phyloP scores from a whole-genome alignment of 352 stramenopile species.

The Elongisporangium senticosum region DNA sequence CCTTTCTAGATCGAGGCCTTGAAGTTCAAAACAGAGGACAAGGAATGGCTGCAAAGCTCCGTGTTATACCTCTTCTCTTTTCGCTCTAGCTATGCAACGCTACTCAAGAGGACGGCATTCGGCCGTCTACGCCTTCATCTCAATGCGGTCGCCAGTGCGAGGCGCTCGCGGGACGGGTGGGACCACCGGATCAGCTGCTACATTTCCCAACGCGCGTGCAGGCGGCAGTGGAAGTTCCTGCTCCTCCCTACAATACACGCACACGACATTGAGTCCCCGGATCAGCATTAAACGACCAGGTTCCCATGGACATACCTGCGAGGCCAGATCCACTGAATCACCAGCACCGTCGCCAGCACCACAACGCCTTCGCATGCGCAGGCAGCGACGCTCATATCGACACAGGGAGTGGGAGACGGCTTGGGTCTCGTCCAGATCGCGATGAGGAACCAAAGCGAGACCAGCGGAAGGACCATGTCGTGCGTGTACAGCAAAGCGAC shows the following conservation, averaged over 20 bases:
- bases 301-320: not conserved
- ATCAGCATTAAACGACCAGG: too few species aligned
- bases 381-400: not conserved
- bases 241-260: not conserved
- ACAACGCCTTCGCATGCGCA: not conserved
- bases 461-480: slow-evolving; percentile 42
- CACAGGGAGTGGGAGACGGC: slow-evolving; percentile 16
- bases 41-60: too few species aligned
- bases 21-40: too few species aligned
- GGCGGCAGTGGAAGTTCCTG: not conserved
- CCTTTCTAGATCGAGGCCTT: too few species aligned
- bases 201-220: not conserved
- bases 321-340: not conserved
- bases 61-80: too few species aligned
- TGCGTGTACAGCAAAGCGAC: slow-evolving; percentile 40
- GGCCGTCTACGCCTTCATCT: not conserved
- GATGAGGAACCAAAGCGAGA: slow-evolving; percentile 39
- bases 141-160: not conserved
- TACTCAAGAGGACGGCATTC: not conserved
- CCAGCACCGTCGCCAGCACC: not conserved
- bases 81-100: not conserved
- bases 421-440: slow-evolving; percentile 31
- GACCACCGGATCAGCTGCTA: not conserved
- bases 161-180: not conserved
- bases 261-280: too few species aligned